These are phyloP conservation scores for Quercus alba DNA, from an alignment of 306 rosid species.

Conservation along the genomic window DNA sequence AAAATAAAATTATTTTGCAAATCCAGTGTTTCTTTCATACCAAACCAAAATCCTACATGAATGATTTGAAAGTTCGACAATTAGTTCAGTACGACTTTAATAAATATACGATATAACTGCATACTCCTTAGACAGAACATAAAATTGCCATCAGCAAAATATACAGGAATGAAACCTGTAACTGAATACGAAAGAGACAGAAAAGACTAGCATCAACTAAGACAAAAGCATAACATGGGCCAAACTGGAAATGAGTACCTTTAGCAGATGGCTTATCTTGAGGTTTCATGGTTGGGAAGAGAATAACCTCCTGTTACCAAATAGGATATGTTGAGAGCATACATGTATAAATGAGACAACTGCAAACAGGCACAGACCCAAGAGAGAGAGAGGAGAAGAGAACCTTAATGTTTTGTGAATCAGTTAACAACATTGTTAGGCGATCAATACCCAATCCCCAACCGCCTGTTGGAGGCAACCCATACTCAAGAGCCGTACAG, in stretches of 20 bases:
- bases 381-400: background rate
- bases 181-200: background rate
- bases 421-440: slow-evolving; percentile 73
- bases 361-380: background rate
- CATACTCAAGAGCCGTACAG: slow-evolving; percentile 84
- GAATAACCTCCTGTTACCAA: slow-evolving; percentile 77
- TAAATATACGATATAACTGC: too few relatives aligned
- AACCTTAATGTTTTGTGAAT: slow-evolving; percentile 91
- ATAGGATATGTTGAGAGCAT: background rate
- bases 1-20: too few relatives aligned
- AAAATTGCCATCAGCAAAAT: background rate
- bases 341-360: background rate
- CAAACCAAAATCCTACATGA: too few relatives aligned
- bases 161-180: too few relatives aligned
- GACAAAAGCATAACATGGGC: background rate
- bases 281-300: slow-evolving; percentile 95
- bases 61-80: too few relatives aligned
- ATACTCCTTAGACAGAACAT: too few relatives aligned
- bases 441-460: slow-evolving; percentile 98
- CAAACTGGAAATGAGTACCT: slow-evolving; percentile 21
- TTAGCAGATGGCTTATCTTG: slow-evolving; percentile 57
- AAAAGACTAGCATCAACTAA: background rate
- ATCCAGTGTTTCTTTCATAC: too few relatives aligned
- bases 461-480: slow-evolving; percentile 95
- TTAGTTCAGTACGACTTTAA: too few relatives aligned